A percentile compares a stretch with the other conserved stretches of the same genome.
Evolutionary conservation across 805 yeast species (phyloP).

Genomic region (Lachancea dasiensis): DNA sequence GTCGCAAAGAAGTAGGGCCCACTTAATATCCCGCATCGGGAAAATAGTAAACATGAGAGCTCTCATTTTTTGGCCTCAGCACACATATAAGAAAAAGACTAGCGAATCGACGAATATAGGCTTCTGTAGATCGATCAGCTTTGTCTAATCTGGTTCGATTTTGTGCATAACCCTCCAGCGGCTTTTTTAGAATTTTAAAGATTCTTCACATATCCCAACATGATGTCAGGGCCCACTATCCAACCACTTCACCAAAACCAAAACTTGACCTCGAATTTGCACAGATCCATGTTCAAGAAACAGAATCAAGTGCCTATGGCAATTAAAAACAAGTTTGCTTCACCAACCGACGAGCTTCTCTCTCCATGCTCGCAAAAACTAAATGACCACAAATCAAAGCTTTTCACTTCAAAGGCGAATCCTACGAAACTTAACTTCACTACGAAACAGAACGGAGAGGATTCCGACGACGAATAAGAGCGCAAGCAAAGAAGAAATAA

Average conservation of each 20-base stretch:
- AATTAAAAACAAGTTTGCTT: conserved; percentile 32
- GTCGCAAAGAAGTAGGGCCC: no score
- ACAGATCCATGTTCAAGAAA: conserved; percentile 24
- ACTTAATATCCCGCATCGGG: conserved; percentile 5
- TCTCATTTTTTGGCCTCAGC: neutral
- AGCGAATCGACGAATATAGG: neutral
- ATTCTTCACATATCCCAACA: neutral
- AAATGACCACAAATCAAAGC: conserved; percentile 39
- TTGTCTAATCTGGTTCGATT: neutral
- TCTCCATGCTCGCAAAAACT: conserved; percentile 56
- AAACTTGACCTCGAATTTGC: conserved; percentile 11
- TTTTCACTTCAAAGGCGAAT: conserved; percentile 18
- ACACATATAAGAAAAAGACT: no score
- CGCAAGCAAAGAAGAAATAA: neutral
- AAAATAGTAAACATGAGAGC: conserved; percentile 1
- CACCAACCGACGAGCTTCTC: conserved; percentile 54
- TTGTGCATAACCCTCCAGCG: neutral
- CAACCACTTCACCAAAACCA: conserved; percentile 27
- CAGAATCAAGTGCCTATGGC: conserved; percentile 9
- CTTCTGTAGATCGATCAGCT: neutral
- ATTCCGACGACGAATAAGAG: conserved; percentile 8
- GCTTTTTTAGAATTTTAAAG: neutral
- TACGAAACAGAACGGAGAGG: conserved; percentile 2
- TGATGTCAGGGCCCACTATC: conserved; percentile 19
- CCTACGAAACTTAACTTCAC: conserved; percentile 22